Conservation (phyloP, 2,329 filamentous ascomycete genomes). For the Moelleriella libera region DNA sequence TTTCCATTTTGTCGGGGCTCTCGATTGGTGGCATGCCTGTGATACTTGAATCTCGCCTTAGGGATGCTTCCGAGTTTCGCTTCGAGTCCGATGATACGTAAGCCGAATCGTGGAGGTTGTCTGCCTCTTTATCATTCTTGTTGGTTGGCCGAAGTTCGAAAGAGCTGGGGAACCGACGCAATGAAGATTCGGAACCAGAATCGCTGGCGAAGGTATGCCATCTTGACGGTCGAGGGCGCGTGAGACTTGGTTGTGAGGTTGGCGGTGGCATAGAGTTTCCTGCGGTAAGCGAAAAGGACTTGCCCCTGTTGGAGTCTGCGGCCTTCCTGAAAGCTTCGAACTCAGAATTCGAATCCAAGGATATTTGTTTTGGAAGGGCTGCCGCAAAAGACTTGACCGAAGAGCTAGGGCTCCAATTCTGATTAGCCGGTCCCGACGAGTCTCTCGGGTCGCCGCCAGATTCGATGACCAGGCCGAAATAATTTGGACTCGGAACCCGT, state of each 20-base stretch:
- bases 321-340: slow-evolving; percentile 68
- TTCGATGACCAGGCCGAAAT: slow-evolving; percentile 67
- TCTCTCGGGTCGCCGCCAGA: slow-evolving; percentile 45
- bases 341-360: slow-evolving; percentile 65
- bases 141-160: slow-evolving; percentile 9
- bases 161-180: slow-evolving; percentile 10
- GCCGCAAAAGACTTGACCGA: slow-evolving; percentile 57
- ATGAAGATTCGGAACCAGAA: slow-evolving; percentile 19
- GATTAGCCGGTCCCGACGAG: slow-evolving; percentile 47
- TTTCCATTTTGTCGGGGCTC: slow-evolving; percentile 18
- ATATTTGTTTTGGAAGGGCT: slow-evolving; percentile 52
- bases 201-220: slow-evolving; percentile 35
- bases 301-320: slow-evolving; percentile 47
- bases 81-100: slow-evolving; percentile 41
- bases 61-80: slow-evolving; percentile 33
- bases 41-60: slow-evolving; percentile 22
- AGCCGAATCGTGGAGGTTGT: slow-evolving; percentile 35
- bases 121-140: slow-evolving; percentile 29
- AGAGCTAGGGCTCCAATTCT: slow-evolving; percentile 62
- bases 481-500: slow-evolving; percentile 60
- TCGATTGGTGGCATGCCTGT: slow-evolving; percentile 29
- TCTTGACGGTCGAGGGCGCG: slow-evolving; percentile 28
- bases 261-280: slow-evolving; percentile 28
- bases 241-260: slow-evolving; percentile 13
- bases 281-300: slow-evolving; percentile 28